Conservation (phyloP, 495 filamentous ascomycete species). For the Aspergillus affinis region DNA sequence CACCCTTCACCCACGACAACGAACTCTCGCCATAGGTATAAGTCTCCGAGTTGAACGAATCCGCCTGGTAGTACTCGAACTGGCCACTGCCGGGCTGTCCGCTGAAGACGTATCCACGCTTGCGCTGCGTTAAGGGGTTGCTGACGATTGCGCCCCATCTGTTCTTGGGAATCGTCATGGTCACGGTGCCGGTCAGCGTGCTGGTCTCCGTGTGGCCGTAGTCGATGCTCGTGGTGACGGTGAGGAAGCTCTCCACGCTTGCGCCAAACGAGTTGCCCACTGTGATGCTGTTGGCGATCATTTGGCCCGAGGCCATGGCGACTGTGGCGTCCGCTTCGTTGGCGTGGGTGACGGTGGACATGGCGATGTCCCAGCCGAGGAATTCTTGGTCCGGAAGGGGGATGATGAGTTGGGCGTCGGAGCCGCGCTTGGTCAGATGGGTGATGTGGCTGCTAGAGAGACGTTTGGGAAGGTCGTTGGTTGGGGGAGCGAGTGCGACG, state of each 20-base stretch:
- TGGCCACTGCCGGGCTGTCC: constrained; percentile 11
- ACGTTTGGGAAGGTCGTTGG: constrained; percentile 3
- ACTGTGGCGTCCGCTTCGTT: constrained; percentile 18
- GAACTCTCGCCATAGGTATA: constrained; percentile 2
- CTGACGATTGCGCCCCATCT: constrained; percentile 20
- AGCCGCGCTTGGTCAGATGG: constrained; percentile 10
- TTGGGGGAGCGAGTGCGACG: constrained; percentile 5
- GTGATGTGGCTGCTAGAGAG: neutral
- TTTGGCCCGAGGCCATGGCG: constrained; percentile 12
- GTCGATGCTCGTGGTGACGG: constrained; percentile 5
- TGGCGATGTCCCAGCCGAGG: constrained; percentile 21
- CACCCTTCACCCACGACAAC: constrained; percentile 19
- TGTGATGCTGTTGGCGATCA: constrained; percentile 15
- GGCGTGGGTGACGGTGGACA: constrained; percentile 19
- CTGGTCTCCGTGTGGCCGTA: constrained; percentile 10
- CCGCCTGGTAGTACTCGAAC: constrained; percentile 19
- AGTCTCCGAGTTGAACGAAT: constrained; percentile 13
- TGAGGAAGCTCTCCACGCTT: constrained; percentile 12
- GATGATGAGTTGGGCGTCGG: constrained; percentile 13
- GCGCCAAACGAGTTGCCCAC: constrained; percentile 6
- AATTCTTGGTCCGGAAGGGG: constrained; percentile 17
- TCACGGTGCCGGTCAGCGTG: constrained; percentile 18
- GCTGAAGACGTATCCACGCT: constrained; percentile 16
- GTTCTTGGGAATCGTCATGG: constrained; percentile 20
- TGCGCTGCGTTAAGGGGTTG: constrained; percentile 17